phyloP scores from a whole-genome alignment of 2,329 filamentous ascomycete genomes.

The Biscogniauxia sp. region DNA sequence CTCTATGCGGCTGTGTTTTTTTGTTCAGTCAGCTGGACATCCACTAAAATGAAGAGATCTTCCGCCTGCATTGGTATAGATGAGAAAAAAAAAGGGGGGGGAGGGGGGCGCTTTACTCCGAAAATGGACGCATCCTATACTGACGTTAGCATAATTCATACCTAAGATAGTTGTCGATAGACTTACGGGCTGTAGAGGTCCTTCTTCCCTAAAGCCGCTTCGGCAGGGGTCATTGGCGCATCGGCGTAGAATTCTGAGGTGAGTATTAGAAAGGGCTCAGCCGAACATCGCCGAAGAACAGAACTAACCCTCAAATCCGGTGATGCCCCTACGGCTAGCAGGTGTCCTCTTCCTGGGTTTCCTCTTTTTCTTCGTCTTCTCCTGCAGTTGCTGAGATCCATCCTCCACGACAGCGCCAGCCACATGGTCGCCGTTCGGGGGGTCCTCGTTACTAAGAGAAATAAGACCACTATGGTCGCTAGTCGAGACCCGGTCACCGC shows the following conservation, averaged over 20 bases:
- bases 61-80: not conserved
- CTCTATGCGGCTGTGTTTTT: constrained; percentile 67
- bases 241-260: constrained; percentile 72
- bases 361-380: constrained; percentile 39
- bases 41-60: not conserved
- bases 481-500: constrained; percentile 5
- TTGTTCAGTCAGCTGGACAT: constrained; percentile 2
- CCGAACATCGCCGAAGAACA: not conserved
- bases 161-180: not conserved
- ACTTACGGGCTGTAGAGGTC: constrained; percentile 66
- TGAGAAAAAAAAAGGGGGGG: not conserved
- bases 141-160: not conserved
- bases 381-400: not conserved
- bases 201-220: constrained; percentile 62
- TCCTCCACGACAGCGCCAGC: not conserved
- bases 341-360: constrained; percentile 38
- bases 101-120: not conserved
- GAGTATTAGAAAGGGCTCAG: constrained; percentile 11
- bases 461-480: constrained; percentile 1
- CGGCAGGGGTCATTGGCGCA: constrained; percentile 68
- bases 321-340: constrained; percentile 46
- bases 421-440: not conserved
- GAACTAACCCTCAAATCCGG: constrained; percentile 66
- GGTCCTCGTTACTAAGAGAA: not conserved
- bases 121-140: not conserved